Percentiles rank a stretch among this genome's conserved stretches.
These are phyloP conservation scores for Sistotremastrum suecicum DNA, from an alignment of 768 basidiomycete genomes.

Conservation along the genomic window DNA sequence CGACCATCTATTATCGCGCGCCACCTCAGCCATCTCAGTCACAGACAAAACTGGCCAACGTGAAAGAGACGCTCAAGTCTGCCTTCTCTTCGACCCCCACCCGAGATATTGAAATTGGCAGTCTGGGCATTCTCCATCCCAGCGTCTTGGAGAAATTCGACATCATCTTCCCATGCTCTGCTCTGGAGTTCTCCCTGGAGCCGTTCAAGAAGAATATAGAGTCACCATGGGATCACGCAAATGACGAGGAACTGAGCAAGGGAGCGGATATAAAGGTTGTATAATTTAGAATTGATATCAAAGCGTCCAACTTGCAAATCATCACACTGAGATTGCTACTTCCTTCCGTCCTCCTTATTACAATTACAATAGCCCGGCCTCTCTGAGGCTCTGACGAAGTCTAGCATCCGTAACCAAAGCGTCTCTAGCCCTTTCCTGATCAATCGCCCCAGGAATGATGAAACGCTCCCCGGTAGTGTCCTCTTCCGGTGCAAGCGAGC, in stretches of 20 bases:
- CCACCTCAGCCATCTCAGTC: slow-evolving; percentile 14
- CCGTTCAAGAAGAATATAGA: slow-evolving; percentile 74
- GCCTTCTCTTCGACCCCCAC: slow-evolving; percentile 21
- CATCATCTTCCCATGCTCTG: slow-evolving; percentile 87
- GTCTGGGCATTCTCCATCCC: slow-evolving; percentile 90
- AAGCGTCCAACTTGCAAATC: too few species aligned
- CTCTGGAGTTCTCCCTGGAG: slow-evolving; percentile 87
- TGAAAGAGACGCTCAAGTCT: slow-evolving; percentile 33
- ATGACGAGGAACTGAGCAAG: slow-evolving; percentile 25
- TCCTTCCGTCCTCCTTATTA: not conserved
- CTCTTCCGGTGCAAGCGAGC: too few species aligned
- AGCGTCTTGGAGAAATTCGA: slow-evolving; percentile 87
- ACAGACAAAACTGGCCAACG: slow-evolving; percentile 15
- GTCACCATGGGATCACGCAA: slow-evolving; percentile 32
- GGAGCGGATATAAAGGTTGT: not conserved
- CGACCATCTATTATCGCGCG: slow-evolving; percentile 77
- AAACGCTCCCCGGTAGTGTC: too few species aligned
- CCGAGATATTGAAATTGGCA: slow-evolving; percentile 66
- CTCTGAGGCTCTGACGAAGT: too few species aligned
- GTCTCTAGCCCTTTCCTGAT: too few species aligned
- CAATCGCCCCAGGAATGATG: too few species aligned
- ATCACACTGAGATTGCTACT: not conserved
- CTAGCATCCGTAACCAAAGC: too few species aligned
- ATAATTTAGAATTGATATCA: too few species aligned
- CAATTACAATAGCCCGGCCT: not conserved